Evolutionary conservation across 495 filamentous ascomycete genomes (phyloP).

Genomic region (Aspergillus bertholletiae): DNA sequence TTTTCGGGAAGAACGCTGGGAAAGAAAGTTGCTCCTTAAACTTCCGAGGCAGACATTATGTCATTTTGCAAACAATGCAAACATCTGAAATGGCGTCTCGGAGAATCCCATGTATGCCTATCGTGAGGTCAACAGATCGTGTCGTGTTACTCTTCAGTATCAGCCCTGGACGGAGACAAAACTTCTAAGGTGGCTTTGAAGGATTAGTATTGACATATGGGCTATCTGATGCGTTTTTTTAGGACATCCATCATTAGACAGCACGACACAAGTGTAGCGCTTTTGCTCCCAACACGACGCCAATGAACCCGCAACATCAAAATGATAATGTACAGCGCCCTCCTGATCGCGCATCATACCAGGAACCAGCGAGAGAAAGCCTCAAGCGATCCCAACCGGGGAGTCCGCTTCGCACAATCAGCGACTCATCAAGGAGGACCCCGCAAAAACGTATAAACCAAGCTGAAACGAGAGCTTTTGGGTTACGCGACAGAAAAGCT

Average conservation of each 20-base stretch:
- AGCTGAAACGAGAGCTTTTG: conserved; percentile 24
- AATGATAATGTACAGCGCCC: conserved; percentile 20
- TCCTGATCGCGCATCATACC: conserved; percentile 52
- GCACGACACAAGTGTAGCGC: conserved; percentile 54
- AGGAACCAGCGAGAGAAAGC: conserved; percentile 63
- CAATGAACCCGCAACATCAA: conserved; percentile 27
- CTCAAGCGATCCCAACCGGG: conserved; percentile 62
- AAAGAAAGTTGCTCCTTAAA: too few species aligned
- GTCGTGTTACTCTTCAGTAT: not conserved
- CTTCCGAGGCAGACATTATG: conserved; percentile 21
- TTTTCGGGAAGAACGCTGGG: too few species aligned
- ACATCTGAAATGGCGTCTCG: conserved; percentile 15
- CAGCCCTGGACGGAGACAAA: not conserved
- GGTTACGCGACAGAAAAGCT: conserved; percentile 34
- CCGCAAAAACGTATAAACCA: conserved; percentile 17
- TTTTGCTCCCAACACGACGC: conserved; percentile 30
- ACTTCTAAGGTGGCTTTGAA: too few species aligned
- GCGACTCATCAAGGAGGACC: conserved; percentile 28
- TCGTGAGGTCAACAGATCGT: not conserved
- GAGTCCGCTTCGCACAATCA: conserved; percentile 47
- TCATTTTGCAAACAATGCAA: conserved; percentile 45
- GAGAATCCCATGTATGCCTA: not conserved
- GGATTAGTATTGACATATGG: too few species aligned
- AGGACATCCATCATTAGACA: too few species aligned
- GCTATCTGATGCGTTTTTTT: too few species aligned